phyloP scores from a whole-genome alignment of 2,329 filamentous ascomycete genomes.

The Fusarium praegraminearum region DNA sequence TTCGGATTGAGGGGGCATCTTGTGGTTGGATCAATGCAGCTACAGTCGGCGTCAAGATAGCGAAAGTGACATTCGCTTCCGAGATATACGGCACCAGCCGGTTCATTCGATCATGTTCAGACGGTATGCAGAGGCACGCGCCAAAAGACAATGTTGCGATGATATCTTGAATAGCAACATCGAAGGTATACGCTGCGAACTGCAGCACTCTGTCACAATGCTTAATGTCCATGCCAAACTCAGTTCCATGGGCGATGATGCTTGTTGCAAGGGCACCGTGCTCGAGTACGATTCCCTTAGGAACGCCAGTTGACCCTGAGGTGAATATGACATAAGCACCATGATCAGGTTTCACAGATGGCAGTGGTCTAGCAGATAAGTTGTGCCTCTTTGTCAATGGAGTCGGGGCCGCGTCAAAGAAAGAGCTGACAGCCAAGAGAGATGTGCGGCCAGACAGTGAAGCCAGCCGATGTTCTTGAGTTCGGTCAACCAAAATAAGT shows the following conservation, averaged over 20 bases:
- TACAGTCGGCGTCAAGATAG: slow-evolving; percentile 1
- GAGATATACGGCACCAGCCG: not conserved
- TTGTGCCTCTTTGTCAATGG: not conserved
- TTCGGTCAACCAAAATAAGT: not conserved
- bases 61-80: not conserved
- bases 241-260: not conserved
- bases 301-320: slow-evolving; percentile 1
- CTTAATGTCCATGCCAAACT: not conserved
- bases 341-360: not conserved
- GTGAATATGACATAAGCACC: slow-evolving; percentile 1
- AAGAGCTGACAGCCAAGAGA: not conserved
- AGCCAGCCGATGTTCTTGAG: not conserved
- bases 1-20: not conserved
- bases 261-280: slow-evolving; percentile 6
- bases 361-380: not conserved
- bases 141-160: not conserved
- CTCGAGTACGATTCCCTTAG: slow-evolving; percentile 2
- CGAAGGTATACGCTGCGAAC: slow-evolving; percentile 4
- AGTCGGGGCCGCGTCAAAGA: not conserved
- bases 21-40: not conserved
- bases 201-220: not conserved
- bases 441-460: not conserved
- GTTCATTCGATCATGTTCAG: slow-evolving; percentile 1
- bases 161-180: slow-evolving; percentile 2
- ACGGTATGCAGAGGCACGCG: not conserved